Conservation (phyloP, 2,329 filamentous ascomycete genomes). For the Penicillium occitanis region DNA sequence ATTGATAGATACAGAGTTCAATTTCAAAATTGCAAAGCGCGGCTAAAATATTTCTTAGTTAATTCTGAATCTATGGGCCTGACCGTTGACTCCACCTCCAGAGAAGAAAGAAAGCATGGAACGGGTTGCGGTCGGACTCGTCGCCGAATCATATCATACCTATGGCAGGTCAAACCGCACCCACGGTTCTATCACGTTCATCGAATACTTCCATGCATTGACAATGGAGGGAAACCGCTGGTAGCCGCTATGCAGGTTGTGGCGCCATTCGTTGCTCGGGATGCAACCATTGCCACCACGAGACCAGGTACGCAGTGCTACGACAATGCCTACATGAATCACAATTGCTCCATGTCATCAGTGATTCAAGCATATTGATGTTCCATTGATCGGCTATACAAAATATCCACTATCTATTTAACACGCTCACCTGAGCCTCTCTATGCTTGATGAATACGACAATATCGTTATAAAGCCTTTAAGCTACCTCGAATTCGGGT, state of each 20-base stretch:
- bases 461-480: background rate
- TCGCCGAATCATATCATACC: background rate
- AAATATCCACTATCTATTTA: conserved; percentile 2
- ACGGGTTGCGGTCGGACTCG: conserved; percentile 1
- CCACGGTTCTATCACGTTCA: background rate
- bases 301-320: background rate
- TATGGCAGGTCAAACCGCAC: background rate
- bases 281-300: background rate
- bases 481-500: background rate
- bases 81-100: background rate
- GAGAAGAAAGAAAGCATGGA: background rate
- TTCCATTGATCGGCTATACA: conserved; percentile 6
- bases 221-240: background rate
- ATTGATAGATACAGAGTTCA: background rate
- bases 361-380: background rate
- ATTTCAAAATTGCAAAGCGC: background rate
- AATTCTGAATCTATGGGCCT: background rate
- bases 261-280: background rate
- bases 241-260: background rate
- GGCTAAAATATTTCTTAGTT: background rate
- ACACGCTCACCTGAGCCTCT: background rate
- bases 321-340: background rate
- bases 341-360: too few relatives aligned
- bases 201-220: background rate
- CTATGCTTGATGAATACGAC: background rate